A percentile compares a stretch with the other conserved stretches of the same genome.
phyloP scores from a whole-genome alignment of 2,329 filamentous ascomycete genomes.

The Torrubiellomyces zombiae region DNA sequence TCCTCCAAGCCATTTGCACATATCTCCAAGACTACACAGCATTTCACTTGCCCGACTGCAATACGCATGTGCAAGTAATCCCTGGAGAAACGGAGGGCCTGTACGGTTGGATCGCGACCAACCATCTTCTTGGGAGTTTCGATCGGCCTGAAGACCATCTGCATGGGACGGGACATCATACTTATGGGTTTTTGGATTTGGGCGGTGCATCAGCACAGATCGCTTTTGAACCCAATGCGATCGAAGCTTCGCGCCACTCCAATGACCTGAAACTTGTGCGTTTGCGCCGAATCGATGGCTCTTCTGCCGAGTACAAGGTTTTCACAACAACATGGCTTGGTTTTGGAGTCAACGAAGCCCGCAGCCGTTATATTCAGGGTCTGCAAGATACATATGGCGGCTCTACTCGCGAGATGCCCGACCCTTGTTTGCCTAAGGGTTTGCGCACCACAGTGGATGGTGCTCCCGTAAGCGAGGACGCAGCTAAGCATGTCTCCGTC shows the following conservation, averaged over 20 bases:
- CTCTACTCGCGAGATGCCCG: slow-evolving; percentile 53
- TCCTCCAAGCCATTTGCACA: slow-evolving; percentile 65
- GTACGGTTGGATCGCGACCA: slow-evolving; percentile 95
- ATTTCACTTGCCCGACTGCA: slow-evolving; percentile 83
- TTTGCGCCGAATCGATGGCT: slow-evolving; percentile 67
- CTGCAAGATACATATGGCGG: slow-evolving; percentile 50
- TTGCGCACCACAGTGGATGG: slow-evolving; percentile 61
- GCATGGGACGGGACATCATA: slow-evolving; percentile 79
- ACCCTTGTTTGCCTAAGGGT: slow-evolving; percentile 77
- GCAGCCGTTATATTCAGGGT: slow-evolving; percentile 64
- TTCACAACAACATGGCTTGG: slow-evolving; percentile 96
- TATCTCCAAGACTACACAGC: slow-evolving; percentile 63
- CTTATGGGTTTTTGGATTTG: slow-evolving; percentile 97
- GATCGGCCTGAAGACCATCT: slow-evolving; percentile 57
- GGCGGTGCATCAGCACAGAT: slow-evolving; percentile 95
- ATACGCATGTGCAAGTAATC: slow-evolving; percentile 81
- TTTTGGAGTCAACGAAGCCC: slow-evolving; percentile 90
- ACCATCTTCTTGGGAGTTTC: slow-evolving; percentile 86
- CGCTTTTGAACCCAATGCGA: slow-evolving; percentile 86
- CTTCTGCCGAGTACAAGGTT: slow-evolving; percentile 63
- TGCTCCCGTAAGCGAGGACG: slow-evolving; percentile 25
- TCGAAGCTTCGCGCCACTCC: slow-evolving; percentile 77
- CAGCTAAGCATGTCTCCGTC: slow-evolving; percentile 23
- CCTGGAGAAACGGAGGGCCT: slow-evolving; percentile 88
- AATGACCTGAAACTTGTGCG: slow-evolving; percentile 78